Conservation (phyloP, 495 filamentous ascomycete species). For the Trichoderma asperelloides region DNA sequence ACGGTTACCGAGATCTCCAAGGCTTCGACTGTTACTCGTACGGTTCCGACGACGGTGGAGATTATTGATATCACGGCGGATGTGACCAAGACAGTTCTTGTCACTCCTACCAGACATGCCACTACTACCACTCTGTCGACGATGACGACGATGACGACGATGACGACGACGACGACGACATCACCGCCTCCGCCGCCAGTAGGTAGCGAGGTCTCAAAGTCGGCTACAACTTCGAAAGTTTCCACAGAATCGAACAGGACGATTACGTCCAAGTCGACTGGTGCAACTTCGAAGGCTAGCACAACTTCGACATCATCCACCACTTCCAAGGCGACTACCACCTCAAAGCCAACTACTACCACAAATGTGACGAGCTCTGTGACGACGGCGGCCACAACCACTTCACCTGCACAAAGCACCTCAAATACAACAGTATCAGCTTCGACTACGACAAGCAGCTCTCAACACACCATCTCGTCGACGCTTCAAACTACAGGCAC, state of each 20-base stretch:
- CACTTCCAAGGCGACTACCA: not conserved
- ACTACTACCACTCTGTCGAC: not conserved
- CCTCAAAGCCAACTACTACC: not conserved
- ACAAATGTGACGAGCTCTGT: not conserved
- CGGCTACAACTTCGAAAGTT: not conserved
- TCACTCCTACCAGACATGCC: constrained; percentile 15
- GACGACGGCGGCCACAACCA: not conserved
- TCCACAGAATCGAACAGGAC: not conserved
- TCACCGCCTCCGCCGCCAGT: not conserved
- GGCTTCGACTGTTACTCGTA: constrained; percentile 17
- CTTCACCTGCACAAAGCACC: not conserved
- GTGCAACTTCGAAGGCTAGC: not conserved
- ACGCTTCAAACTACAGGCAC: constrained; percentile 17
- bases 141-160: not conserved
- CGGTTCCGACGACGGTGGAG: constrained; percentile 17
- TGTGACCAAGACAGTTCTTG: constrained; percentile 15
- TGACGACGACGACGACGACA: not conserved
- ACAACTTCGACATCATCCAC: not conserved
- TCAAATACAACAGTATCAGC: not conserved
- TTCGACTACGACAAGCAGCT: not conserved
- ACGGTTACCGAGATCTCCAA: constrained; percentile 21
- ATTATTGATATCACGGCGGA: constrained; percentile 12
- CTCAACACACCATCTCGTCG: constrained; percentile 13
- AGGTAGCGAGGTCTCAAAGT: not conserved
- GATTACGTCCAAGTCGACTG: not conserved